Evolutionary conservation across 345 rosid genomes (phyloP), one percentile per base, ranked within the genome.

Genomic region (Physaria fendleri): DNA sequence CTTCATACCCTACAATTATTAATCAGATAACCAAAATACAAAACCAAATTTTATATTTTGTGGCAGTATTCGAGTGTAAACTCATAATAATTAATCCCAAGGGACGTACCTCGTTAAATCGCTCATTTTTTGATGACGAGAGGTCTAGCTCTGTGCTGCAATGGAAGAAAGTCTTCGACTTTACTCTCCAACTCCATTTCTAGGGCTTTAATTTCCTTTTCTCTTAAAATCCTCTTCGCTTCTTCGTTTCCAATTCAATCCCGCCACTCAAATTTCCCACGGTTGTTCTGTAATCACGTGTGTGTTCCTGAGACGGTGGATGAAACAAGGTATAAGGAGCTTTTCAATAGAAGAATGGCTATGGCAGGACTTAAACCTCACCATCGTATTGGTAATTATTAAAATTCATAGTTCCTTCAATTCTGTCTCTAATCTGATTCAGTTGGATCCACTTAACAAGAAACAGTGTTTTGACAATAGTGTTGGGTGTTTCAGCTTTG

Each of bases 351-450:
- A 60, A 66, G 83, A 44, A 92, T 92, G 94, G 81, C 80, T 23
- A 79, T 83, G 81, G 89, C 95, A 1, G 97, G 97, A 18, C 87
- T 93, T 75, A 78, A 81, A 64, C 89, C 85, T 39, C 85, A 88
- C 56, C 90, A 88, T 77, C 87, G 82, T 7, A 76, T 88, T 32
- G 95, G 95, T 86, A 62, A 67, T 7, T 1, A 0, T 7, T 20
- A 12, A 51, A 12, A 6, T 18, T 18, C 13, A 10, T 5, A 27
- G 8, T 9, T 49, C 55, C 14, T 16, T 30, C 6, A 12, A 30
- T 51, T n/a, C n/a, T n/a, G n/a, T n/a, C n/a, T n/a, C n/a, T n/a
- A n/a, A n/a, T n/a, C n/a, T n/a, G n/a, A n/a, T n/a, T 18, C 40
- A 30, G 20, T 42, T 42, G 47, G 47, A 4, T 42, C 15, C 38